Conservation (phyloP, 2,329 filamentous ascomycete species). For the Aspergillus felis region DNA sequence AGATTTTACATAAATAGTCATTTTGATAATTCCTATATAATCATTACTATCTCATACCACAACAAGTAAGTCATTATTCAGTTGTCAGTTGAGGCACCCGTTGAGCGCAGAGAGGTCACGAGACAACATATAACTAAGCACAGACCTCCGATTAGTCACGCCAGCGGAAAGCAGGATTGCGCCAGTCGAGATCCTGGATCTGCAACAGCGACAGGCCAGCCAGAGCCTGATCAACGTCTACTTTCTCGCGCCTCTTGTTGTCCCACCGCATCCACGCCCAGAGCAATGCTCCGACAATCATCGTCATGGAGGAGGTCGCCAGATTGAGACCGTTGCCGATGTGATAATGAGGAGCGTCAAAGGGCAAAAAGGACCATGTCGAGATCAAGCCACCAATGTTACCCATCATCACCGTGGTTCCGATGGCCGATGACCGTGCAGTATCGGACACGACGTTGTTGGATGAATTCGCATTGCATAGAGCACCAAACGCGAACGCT, state of each 20-base stretch:
- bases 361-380: constrained; percentile 62
- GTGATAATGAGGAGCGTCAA: constrained; percentile 61
- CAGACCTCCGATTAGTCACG: constrained; percentile 24
- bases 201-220: constrained; percentile 50
- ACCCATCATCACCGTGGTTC: constrained; percentile 66
- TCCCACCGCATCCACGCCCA: constrained; percentile 60
- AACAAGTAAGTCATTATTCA: neutral
- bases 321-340: constrained; percentile 71
- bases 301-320: constrained; percentile 54
- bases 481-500: constrained; percentile 60
- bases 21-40: neutral
- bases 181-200: constrained; percentile 62
- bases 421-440: constrained; percentile 63
- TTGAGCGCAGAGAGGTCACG: no score
- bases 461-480: constrained; percentile 64
- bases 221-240: constrained; percentile 54
- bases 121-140: neutral
- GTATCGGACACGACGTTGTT: constrained; percentile 71
- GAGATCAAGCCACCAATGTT: constrained; percentile 67
- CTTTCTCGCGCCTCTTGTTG: constrained; percentile 56
- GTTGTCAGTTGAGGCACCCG: neutral
- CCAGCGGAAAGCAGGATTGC: constrained; percentile 64
- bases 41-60: neutral
- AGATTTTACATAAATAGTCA: no score
- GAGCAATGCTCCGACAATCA: constrained; percentile 49